Evolutionary conservation across 108 stramenopile genomes (phyloP).

Genomic region (Chaetoceros muelleri): DNA sequence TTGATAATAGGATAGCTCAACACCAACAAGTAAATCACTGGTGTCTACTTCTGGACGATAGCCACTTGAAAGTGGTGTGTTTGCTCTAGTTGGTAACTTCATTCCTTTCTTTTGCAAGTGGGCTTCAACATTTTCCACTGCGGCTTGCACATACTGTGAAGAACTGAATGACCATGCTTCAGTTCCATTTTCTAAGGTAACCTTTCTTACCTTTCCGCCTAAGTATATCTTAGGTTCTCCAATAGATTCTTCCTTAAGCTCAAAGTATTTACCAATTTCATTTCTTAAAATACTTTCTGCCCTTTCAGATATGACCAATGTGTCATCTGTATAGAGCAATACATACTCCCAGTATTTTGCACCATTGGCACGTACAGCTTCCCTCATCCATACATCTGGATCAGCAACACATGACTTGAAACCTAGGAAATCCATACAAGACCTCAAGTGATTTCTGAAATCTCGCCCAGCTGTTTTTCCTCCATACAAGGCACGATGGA

Average conservation of each 20-base stretch:
- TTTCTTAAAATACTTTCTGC: slow-evolving; percentile 5
- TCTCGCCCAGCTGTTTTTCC: too few relatives aligned
- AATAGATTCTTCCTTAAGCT: slow-evolving; percentile 25
- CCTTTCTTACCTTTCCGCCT: slow-evolving; percentile 23
- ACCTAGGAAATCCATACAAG: too few relatives aligned
- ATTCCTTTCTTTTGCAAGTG: background rate
- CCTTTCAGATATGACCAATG: too few relatives aligned
- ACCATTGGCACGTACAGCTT: too few relatives aligned
- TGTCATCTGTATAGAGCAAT: too few relatives aligned
- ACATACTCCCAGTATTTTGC: too few relatives aligned
- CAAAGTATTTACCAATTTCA: slow-evolving; percentile 27
- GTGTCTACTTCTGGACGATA: slow-evolving; percentile 15
- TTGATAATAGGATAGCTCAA: slow-evolving; percentile 14
- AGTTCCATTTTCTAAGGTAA: slow-evolving; percentile 19
- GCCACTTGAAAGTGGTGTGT: slow-evolving; percentile 3
- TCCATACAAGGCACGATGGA: slow-evolving; percentile 31
- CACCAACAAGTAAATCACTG: slow-evolving; percentile 1
- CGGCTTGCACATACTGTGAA: slow-evolving; percentile 23
- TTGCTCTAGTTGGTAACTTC: slow-evolving; percentile 2
- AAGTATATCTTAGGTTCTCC: slow-evolving; percentile 31
- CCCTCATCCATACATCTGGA: too few relatives aligned
- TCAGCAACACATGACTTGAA: too few relatives aligned
- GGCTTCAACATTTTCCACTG: slow-evolving; percentile 26
- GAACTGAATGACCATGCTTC: slow-evolving; percentile 31
- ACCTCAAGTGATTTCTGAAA: background rate